These are phyloP conservation scores for Petasospora fabianii DNA, from an alignment of 1,139 yeast genomes.

Conservation along the genomic window DNA sequence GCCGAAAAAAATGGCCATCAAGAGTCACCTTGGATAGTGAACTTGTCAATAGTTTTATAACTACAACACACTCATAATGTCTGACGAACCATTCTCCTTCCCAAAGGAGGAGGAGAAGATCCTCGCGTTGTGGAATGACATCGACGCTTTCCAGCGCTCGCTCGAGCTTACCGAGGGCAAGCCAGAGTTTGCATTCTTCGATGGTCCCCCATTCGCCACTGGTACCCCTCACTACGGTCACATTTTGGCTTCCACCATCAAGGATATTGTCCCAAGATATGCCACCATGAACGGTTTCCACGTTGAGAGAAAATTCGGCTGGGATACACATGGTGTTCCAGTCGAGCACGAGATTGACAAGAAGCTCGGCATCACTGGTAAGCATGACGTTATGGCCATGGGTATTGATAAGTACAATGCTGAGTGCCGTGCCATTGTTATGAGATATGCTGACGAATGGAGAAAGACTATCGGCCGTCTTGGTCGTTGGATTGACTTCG, in stretches of 20 bases:
- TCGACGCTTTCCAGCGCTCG: constrained; percentile 89
- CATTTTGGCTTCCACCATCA: constrained; percentile 90
- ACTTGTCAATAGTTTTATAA: no score
- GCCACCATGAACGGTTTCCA: constrained; percentile 97
- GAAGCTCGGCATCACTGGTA: constrained; percentile 88
- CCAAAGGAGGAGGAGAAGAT: constrained; percentile 87
- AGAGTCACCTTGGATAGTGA: no score
- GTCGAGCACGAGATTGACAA: constrained; percentile 98
- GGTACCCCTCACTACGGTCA: constrained; percentile 99
- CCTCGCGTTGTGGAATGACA: constrained; percentile 77
- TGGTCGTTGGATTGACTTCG: constrained; percentile 99
- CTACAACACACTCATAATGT: no score
- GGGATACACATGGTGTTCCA: constrained; percentile 99
- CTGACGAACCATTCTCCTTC: constrained; percentile 42
- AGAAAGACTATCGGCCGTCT: constrained; percentile 84
- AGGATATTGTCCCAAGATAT: constrained; percentile 95
- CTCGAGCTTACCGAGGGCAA: constrained; percentile 78
- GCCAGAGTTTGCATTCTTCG: constrained; percentile 90
- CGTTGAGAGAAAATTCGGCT: constrained; percentile 96
- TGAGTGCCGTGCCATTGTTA: constrained; percentile 94
- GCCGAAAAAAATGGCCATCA: no score
- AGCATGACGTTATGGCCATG: constrained; percentile 88
- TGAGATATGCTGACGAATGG: constrained; percentile 97
- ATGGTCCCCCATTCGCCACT: constrained; percentile 99
- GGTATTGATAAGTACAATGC: constrained; percentile 92